These are phyloP conservation scores for Aspergillus sp. DNA, from an alignment of 2,329 filamentous ascomycete species.

Conservation along the genomic window DNA sequence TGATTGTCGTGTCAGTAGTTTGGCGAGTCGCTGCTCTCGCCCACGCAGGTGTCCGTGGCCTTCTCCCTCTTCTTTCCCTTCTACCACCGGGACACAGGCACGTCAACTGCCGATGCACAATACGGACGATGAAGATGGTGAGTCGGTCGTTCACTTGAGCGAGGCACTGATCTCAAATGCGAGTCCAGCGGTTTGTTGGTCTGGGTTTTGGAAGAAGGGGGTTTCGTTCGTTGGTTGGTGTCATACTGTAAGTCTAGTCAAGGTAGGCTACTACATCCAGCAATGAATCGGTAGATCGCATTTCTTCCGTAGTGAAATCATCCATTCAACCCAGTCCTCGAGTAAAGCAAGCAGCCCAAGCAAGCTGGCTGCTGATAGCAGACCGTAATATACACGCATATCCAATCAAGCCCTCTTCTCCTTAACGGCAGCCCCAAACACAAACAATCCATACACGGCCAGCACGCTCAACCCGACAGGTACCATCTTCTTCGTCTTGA, in stretches of 20 bases:
- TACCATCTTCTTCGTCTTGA: conserved; percentile 80
- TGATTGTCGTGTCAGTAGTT: conserved; percentile 35
- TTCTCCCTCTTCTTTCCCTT: background rate
- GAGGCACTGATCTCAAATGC: background rate
- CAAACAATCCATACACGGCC: conserved; percentile 73
- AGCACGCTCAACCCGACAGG: conserved; percentile 76
- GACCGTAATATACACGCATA: too few species aligned
- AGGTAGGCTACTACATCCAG: conserved; percentile 11
- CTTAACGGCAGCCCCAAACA: conserved; percentile 71
- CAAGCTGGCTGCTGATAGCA: too few species aligned
- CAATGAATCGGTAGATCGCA: background rate
- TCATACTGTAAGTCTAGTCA: conserved; percentile 12
- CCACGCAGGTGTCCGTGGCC: background rate
- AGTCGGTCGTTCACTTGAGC: conserved; percentile 1
- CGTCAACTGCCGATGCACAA: background rate
- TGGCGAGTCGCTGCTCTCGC: conserved; percentile 15
- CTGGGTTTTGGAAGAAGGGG: background rate
- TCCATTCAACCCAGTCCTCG: too few species aligned
- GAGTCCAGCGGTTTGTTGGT: background rate
- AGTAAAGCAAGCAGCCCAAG: background rate
- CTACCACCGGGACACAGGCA: background rate
- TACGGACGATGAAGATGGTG: background rate
- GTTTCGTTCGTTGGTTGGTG: background rate
- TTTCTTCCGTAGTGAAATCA: too few species aligned
- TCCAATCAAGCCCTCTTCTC: conserved; percentile 30